Evolutionary conservation across 176 grass and related monocot genomes (phyloP).

Genomic region (Aegilops tauschii): DNA sequence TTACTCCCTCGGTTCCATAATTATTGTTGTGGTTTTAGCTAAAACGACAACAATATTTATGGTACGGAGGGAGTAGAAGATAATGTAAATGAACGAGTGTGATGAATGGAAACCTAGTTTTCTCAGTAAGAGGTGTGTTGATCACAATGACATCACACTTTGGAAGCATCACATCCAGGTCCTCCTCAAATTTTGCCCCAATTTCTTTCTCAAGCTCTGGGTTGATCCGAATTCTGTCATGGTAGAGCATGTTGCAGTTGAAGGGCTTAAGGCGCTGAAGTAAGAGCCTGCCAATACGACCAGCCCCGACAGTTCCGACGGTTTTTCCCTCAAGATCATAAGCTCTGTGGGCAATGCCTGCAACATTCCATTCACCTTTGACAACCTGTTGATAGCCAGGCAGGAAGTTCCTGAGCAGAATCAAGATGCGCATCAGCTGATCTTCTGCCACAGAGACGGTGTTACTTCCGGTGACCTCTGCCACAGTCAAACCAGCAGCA

Average conservation of each 20-base stretch:
- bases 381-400: constrained; percentile 79
- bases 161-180: constrained; percentile 82
- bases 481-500: constrained; percentile 50
- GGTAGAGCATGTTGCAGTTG: constrained; percentile 68
- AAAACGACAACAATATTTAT: no score
- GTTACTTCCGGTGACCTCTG: constrained; percentile 92
- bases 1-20: no score
- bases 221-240: constrained; percentile 63
- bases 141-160: constrained; percentile 87
- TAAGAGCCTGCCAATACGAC: constrained; percentile 80
- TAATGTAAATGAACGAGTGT: no score
- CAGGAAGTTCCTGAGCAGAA: constrained; percentile 82
- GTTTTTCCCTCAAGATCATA: constrained; percentile 84
- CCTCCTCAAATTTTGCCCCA: constrained; percentile 75
- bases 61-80: no score
- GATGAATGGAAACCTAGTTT: constrained; percentile 57
- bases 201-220: constrained; percentile 78
- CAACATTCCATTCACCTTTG: constrained; percentile 85
- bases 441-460: constrained; percentile 82
- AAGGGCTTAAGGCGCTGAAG: constrained; percentile 81
- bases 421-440: constrained; percentile 77
- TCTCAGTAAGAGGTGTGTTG: constrained; percentile 91
- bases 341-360: constrained; percentile 68
- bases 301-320: constrained; percentile 75
- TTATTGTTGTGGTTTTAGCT: no score